Evolutionary conservation across 805 yeast species (phyloP), one percentile per base, ranked within the genome.

Genomic region (Yarrowia phangngaensis): DNA sequence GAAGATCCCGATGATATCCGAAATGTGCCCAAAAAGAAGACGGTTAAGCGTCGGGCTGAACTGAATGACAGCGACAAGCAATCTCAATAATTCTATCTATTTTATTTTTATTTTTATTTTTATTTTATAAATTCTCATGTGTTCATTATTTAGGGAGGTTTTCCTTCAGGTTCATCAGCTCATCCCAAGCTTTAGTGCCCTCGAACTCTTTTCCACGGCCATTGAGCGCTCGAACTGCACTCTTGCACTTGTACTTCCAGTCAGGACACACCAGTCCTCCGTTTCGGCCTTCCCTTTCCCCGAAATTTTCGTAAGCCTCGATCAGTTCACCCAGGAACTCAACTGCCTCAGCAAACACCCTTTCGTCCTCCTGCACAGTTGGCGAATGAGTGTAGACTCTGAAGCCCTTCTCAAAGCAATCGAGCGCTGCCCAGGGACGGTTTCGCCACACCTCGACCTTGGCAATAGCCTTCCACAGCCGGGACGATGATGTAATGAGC

Each of bases 221-320:
- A 76, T 84, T 73, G 55, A 88, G 69, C 1, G 85, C 75, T 59
- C 94, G 74, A 15, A 88, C 73, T 1, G 84, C 70, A 12, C 84
- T 73, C 54, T 80, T 74, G 2, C 95, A 80, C 62, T 87, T 87
- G 66, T 82, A 84, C 60, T 78, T 83, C 97, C 97, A 89, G 61
- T 88, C 95, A 60, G 81, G 79, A 63, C 96, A 88, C 8, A 89
- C 94, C n/a, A 82, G 56, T 61, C 84, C 86, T 15, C 82, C 94
- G 2, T 86, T 88, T 56, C 65, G 60, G 13, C 71, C 71, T 17
- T 59, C 63, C 40, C 78, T 64, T 51, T 83, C 92, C n/a, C 97
- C 97, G 23, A 85, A 72, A 3, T 84, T 80, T 60, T 82, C 88
- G 62, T 88, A 90, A 1, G 95, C 90, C 30, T 92, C 84, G 2